Base-by-base conservation (phyloP, 306 rosid genomes). In the Medicago arabica region DNA sequence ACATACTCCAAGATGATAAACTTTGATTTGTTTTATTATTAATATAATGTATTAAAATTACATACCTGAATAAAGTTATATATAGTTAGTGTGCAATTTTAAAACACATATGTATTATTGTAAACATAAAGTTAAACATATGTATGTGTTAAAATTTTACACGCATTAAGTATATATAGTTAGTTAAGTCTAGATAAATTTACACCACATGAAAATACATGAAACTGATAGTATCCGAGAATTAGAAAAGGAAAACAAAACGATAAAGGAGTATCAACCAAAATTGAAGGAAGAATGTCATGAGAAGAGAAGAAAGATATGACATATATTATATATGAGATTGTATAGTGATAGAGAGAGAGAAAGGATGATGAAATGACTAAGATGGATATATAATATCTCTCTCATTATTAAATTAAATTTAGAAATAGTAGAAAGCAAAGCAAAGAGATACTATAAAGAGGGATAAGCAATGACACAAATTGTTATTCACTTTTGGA, bases 401-500 rank as follows among this genome's bases (percentile, higher is more conserved):
- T 55, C 62, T 55, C 25, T 3, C 23, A 16, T 51, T 51, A 16
- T 25, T 25, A 59, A 23, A 54, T 54, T 39, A 39, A 51, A 54
- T 54, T 1, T 58, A 58, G 41, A 31, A 61, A 61, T 31, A 31
- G 43, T 61, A 31, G 43, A 61, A 61, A 61, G 41, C 4, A 28
- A 25, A 25, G 3, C 12, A n/a, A 6, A 31, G 7, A 61, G 7
- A 61, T 6, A 61, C 21, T 61, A 61, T 61, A 61, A 61, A 61
- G 67, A 60, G 66, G 41, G 67, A 61, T 61, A 61, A 61, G 67
- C 67, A 7, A 61, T 61, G 67, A 31, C 44, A 14, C 67, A 14
- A 31, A 31, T 61, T 31, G 2, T 31, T 61, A 61, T 31, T 61
- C 67, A 31, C 67, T 55, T 55, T 55, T 9, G 31, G 61, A 54